Evolutionary conservation across 2,329 filamentous ascomycete genomes (phyloP).

Genomic region (Fusarium cyanostomum): DNA sequence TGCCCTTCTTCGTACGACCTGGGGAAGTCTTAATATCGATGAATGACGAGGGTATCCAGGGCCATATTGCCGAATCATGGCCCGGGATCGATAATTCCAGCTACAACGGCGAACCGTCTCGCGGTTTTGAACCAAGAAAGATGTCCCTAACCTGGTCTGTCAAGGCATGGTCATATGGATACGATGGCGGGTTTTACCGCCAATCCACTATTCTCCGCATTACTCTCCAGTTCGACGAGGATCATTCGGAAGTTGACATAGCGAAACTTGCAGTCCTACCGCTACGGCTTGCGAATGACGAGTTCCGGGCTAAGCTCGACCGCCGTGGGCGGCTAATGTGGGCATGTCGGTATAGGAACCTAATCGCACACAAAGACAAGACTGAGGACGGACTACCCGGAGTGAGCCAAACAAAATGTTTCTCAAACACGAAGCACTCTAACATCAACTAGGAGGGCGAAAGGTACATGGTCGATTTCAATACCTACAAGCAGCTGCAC

Average conservation of each 20-base stretch:
- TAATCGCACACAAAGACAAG: background rate
- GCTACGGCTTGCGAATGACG: background rate
- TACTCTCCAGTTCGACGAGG: background rate
- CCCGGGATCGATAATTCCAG: too few relatives aligned
- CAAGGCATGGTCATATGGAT: background rate
- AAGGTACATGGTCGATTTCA: background rate
- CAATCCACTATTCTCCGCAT: background rate
- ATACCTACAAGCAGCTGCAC: background rate
- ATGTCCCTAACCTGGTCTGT: background rate
- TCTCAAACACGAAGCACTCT: background rate
- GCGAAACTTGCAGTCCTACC: background rate
- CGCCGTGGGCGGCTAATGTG: background rate
- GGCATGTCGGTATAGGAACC: background rate
- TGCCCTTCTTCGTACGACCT: too few relatives aligned
- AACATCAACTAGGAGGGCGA: background rate
- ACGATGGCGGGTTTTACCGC: background rate
- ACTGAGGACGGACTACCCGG: background rate
- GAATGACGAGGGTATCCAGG: too few relatives aligned
- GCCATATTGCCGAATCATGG: too few relatives aligned
- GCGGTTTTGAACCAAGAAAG: too few relatives aligned
- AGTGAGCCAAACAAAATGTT: too few relatives aligned
- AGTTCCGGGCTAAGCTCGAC: background rate
- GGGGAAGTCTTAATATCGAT: too few relatives aligned
- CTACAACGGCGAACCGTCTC: too few relatives aligned
- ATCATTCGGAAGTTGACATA: background rate